Evolutionary conservation across 2,329 filamentous ascomycete genomes (phyloP), one percentile per base, ranked within the genome.

Genomic region (Microdochium bolleyi): DNA sequence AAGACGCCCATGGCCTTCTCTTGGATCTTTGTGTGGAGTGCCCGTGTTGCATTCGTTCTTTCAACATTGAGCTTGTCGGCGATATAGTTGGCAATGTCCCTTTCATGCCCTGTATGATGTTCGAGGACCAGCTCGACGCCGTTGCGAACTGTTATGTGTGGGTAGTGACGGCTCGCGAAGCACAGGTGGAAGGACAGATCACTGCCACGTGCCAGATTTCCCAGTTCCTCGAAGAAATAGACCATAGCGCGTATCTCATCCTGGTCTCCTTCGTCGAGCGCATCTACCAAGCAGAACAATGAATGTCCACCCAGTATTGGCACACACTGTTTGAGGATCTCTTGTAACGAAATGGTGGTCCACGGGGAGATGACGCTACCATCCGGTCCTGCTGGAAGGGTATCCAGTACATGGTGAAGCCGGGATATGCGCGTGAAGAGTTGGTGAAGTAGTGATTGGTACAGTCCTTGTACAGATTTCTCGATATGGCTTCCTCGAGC

Each of bases 1-100:
- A 79, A 78, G 0, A 77, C 62, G 0, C 70, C 69, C 0, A 67
- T 62, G 2, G 74, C 66, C 41, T 71, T 75, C 11, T 62, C 49
- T 3, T 60, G 60, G 24, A 79, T 11, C 11, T 52, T 57, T 61
- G 11, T 74, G 59, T 2, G 60, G 37, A 5, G 62, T 8, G 14
- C 34, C 5, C 3, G 16, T 16, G 4, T 19, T 4, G n/a, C n/a
- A 38, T 19, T 38, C 13, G 13, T 4, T 8, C 34, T 38, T 3
- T 5, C 54, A 24, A 68, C 59, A n/a, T 50, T 56, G 0, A 72
- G 55, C 19, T 62, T 59, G 5, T 63, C 59, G 2, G 57, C 50
- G 11, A 70, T 58, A 46, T 72, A 70, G 0, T 50, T 52, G 10
- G 32, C 37, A 0, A 71, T 55, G 1, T 71, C 69, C 0, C 54